Evolutionary conservation across 2,329 filamentous ascomycete species (phyloP).

Genomic region (Claviceps sp.): DNA sequence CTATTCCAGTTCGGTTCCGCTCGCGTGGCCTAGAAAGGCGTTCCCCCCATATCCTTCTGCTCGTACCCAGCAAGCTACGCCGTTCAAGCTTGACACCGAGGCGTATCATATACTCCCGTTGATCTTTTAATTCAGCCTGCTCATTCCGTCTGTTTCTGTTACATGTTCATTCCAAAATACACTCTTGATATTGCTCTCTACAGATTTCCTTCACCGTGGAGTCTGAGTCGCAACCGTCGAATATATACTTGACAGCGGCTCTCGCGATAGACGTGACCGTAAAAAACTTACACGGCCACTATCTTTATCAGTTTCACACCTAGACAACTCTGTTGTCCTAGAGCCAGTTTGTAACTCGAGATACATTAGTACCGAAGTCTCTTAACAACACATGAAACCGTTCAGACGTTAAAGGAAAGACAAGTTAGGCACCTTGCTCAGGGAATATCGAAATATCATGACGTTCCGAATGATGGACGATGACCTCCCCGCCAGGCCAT

Average conservation of each 20-base stretch:
- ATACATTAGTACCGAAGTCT: not conserved
- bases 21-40: not conserved
- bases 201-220: not conserved
- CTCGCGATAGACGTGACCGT: not conserved
- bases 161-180: too few relatives aligned
- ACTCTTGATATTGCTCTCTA: not conserved
- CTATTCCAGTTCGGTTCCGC: conserved; percentile 1
- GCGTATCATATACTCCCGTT: not conserved
- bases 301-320: not conserved
- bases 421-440: conserved; percentile 7
- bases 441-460: conserved; percentile 24
- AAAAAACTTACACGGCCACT: not conserved
- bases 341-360: not conserved
- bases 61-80: not conserved
- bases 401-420: conserved; percentile 9
- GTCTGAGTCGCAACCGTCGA: not conserved
- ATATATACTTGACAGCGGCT: not conserved
- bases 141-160: not conserved
- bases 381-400: not conserved
- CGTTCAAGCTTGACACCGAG: not conserved
- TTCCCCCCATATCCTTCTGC: not conserved
- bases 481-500: conserved; percentile 27
- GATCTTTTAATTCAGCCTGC: not conserved
- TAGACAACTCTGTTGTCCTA: not conserved
- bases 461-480: conserved; percentile 27